These are phyloP conservation scores for Phytophthora ohioensis DNA, from an alignment of 352 stramenopile genomes.

Conservation along the genomic window DNA sequence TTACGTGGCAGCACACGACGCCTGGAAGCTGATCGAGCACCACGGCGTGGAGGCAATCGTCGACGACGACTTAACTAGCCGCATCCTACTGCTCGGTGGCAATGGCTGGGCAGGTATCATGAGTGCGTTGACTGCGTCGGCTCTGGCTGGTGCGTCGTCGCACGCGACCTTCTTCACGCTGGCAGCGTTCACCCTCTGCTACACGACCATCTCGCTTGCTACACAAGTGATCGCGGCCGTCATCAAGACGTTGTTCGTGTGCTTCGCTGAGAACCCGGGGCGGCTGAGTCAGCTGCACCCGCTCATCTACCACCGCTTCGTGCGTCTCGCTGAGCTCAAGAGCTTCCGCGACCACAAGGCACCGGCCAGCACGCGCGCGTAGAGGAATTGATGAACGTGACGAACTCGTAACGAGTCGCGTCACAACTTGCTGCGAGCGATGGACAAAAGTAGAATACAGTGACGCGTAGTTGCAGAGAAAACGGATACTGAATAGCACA, in stretches of 20 bases:
- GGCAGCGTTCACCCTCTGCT: constrained; percentile 77
- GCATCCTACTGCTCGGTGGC: constrained; percentile 70
- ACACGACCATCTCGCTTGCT: constrained; percentile 82
- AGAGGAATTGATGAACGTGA: constrained; percentile 13
- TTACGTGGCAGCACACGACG: constrained; percentile 77
- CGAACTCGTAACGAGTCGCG: not conserved
- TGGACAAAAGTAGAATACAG: constrained; percentile 8
- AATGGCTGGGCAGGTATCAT: constrained; percentile 88
- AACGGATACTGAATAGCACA: constrained; percentile 20
- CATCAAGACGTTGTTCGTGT: constrained; percentile 90
- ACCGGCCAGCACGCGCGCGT: constrained; percentile 30
- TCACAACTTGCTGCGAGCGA: not conserved
- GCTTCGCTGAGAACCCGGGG: constrained; percentile 84
- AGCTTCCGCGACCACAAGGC: constrained; percentile 84
- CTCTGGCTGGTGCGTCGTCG: constrained; percentile 53
- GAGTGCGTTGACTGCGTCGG: constrained; percentile 69
- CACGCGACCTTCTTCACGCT: constrained; percentile 84
- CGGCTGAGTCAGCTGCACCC: constrained; percentile 84
- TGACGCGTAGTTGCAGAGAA: not conserved
- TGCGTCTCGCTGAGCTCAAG: constrained; percentile 85
- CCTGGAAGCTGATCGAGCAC: constrained; percentile 82
- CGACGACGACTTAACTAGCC: constrained; percentile 86
- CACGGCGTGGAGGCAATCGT: constrained; percentile 87
- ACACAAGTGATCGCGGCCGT: constrained; percentile 77
- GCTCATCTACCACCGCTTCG: constrained; percentile 89